Conservation (phyloP, 1,139 yeast species). For the Pichia sp. region DNA sequence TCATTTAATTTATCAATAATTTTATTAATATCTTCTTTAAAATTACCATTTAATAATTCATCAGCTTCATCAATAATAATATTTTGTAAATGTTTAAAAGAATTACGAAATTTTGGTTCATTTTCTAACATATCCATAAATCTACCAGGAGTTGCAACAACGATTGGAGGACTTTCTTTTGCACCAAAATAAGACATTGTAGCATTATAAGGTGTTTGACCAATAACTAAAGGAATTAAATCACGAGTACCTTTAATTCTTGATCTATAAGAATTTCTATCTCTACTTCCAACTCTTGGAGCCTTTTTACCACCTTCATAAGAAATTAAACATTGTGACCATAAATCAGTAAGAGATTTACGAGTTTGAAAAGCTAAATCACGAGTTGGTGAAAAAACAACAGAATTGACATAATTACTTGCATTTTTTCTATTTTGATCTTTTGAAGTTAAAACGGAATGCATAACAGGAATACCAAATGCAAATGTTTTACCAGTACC, state of each 20-base stretch:
- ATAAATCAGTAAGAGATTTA: conserved; percentile 38
- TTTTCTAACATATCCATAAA: conserved; percentile 53
- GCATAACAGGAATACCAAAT: conserved; percentile 73
- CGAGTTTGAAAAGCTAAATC: conserved; percentile 85
- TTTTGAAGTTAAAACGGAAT: conserved; percentile 40
- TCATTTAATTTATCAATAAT: conserved; percentile 46
- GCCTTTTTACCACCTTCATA: neutral
- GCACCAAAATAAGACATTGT: conserved; percentile 20
- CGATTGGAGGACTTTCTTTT: conserved; percentile 35
- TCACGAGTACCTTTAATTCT: conserved; percentile 2
- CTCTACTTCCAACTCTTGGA: conserved; percentile 1
- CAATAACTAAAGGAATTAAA: conserved; percentile 18
- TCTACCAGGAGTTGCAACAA: conserved; percentile 92
- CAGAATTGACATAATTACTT: conserved; percentile 37
- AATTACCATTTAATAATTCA: conserved; percentile 71
- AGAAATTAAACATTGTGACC: conserved; percentile 4
- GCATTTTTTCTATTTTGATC: conserved; percentile 5
- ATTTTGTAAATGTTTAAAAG: conserved; percentile 51
- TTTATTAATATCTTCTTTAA: conserved; percentile 53
- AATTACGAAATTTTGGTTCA: conserved; percentile 38
- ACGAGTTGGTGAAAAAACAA: conserved; percentile 86
- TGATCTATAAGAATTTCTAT: conserved; percentile 1
- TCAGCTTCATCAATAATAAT: conserved; percentile 89
- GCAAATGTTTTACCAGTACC: conserved; percentile 96
- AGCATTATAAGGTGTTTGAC: conserved; percentile 18